Percentiles rank a stretch among this genome's conserved stretches.
Evolutionary conservation across 1,284 basidiomycete genomes (phyloP).

Genomic region (Sporisorium graminicola): DNA sequence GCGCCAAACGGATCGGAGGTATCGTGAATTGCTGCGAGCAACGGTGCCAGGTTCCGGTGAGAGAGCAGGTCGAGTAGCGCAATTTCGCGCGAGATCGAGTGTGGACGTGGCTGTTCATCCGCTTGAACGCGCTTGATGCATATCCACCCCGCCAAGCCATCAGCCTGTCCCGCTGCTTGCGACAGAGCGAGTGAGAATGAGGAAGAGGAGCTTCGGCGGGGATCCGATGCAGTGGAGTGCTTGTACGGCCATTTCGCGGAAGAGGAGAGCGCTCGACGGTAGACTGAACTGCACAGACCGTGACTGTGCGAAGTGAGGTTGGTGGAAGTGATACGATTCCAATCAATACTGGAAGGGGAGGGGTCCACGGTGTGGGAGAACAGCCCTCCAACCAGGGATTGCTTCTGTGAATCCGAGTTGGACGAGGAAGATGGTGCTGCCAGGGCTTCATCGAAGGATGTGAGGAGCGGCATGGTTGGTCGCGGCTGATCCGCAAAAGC

Average conservation of each 20-base stretch:
- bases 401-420: background rate
- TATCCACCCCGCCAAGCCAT: conserved; percentile 25
- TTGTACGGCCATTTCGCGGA: conserved; percentile 7
- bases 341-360: background rate
- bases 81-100: conserved; percentile 49
- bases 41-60: conserved; percentile 32
- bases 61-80: conserved; percentile 28
- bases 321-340: background rate
- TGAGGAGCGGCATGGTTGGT: conserved; percentile 12
- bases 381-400: conserved; percentile 3
- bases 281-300: conserved; percentile 29
- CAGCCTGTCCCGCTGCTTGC: background rate
- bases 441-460: conserved; percentile 10
- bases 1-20: conserved; percentile 52
- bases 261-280: conserved; percentile 14
- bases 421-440: background rate
- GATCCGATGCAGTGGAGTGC: background rate
- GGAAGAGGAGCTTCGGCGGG: background rate
- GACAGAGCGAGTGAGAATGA: background rate
- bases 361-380: background rate
- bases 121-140: conserved; percentile 57
- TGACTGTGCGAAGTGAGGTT: conserved; percentile 28
- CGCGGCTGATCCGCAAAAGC: background rate
- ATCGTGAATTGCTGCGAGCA: conserved; percentile 56
- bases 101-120: conserved; percentile 58